Evolutionary conservation across 2,329 filamentous ascomycete species (phyloP).

Genomic region (Sphaerulina vaccinii): DNA sequence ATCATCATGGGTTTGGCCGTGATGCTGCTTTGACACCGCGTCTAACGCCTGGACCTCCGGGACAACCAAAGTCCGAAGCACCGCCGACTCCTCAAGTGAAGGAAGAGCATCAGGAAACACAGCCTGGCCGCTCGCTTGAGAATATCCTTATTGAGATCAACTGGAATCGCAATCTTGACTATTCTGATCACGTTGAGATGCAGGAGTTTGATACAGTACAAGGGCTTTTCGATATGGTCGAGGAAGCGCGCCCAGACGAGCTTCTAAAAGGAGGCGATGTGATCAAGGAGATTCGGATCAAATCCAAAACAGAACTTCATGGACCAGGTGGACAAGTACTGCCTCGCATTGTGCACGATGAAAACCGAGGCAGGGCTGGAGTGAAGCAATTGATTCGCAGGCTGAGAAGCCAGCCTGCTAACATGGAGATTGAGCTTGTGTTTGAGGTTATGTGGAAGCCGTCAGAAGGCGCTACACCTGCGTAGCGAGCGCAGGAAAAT

Average conservation of each 20-base stretch:
- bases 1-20: not conserved
- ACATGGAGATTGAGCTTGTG: constrained; percentile 19
- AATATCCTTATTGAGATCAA: constrained; percentile 19
- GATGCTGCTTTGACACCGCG: constrained; percentile 8
- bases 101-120: not conserved
- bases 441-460: constrained; percentile 19
- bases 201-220: constrained; percentile 14
- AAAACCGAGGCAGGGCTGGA: constrained; percentile 14
- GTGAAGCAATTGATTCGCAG: constrained; percentile 17
- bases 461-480: not conserved
- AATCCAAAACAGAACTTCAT: constrained; percentile 12
- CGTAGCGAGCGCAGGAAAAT: no score
- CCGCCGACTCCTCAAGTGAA: not conserved
- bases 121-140: constrained; percentile 5
- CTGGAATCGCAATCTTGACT: constrained; percentile 19
- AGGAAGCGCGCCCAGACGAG: constrained; percentile 18
- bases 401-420: constrained; percentile 12
- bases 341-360: constrained; percentile 19
- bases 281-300: constrained; percentile 21
- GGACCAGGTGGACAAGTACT: constrained; percentile 10
- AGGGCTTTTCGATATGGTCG: constrained; percentile 18
- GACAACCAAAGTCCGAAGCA: not conserved
- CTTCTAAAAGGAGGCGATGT: not conserved
- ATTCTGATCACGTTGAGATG: constrained; percentile 18
- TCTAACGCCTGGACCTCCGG: not conserved